Percentiles rank a stretch among this genome's conserved stretches.
These are phyloP conservation scores for Alternaria postmessia DNA, from an alignment of 2,329 filamentous ascomycete genomes.

Conservation along the genomic window DNA sequence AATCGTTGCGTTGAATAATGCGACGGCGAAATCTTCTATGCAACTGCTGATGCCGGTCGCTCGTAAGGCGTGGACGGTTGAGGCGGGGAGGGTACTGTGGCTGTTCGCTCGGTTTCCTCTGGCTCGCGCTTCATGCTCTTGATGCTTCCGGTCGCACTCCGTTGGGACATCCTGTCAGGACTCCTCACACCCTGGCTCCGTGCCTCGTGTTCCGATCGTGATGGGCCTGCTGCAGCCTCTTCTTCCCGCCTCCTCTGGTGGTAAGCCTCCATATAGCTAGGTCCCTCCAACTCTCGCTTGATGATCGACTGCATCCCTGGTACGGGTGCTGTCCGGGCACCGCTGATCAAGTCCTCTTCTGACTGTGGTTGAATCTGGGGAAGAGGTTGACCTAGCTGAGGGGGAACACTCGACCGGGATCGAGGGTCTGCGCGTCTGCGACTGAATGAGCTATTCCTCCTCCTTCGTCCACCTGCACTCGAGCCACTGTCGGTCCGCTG, in stretches of 20 bases:
- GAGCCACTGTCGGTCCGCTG: conserved; percentile 46
- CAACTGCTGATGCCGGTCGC: conserved; percentile 13
- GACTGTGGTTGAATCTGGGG: conserved; percentile 45
- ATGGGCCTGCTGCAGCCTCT: conserved; percentile 28
- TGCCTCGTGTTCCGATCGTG: conserved; percentile 34
- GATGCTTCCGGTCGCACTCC: conserved; percentile 45
- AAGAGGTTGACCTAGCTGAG: conserved; percentile 44
- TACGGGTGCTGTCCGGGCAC: conserved; percentile 46
- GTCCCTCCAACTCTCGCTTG: conserved; percentile 41
- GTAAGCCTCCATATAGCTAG: conserved; percentile 41
- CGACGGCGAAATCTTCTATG: background rate
- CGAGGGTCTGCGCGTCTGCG: conserved; percentile 42
- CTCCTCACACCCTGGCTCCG: conserved; percentile 42
- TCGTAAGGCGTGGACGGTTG: conserved; percentile 25
- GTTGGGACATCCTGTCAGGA: conserved; percentile 46
- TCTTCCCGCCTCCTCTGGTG: conserved; percentile 44
- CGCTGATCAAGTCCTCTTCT: conserved; percentile 45
- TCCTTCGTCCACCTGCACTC: conserved; percentile 35
- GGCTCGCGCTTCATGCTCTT: conserved; percentile 47
- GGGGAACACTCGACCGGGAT: conserved; percentile 48
- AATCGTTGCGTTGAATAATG: conserved; percentile 7
- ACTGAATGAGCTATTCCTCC: conserved; percentile 47
- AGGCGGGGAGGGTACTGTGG: conserved; percentile 30
- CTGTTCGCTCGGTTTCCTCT: conserved; percentile 35
- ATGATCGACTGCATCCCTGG: conserved; percentile 38